Evolutionary conservation across 2,329 filamentous ascomycete species (phyloP).

Genomic region (Rhinocladiella similis): DNA sequence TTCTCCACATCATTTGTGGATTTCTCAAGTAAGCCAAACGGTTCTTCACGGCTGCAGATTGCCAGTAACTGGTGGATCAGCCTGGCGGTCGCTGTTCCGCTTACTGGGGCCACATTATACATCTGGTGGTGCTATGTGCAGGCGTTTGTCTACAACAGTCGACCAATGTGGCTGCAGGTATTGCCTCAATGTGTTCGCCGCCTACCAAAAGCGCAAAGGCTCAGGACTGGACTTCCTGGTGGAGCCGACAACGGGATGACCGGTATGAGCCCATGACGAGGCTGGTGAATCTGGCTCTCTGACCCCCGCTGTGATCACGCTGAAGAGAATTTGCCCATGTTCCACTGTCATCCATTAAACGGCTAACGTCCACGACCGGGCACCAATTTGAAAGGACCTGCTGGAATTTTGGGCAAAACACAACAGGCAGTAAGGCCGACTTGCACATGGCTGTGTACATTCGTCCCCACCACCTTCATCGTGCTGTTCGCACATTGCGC

Average conservation of each 20-base stretch:
- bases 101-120: conserved; percentile 9
- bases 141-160: conserved; percentile 1
- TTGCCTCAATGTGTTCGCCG: not conserved
- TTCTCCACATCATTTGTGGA: conserved; percentile 28
- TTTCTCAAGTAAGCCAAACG: not conserved
- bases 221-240: not conserved
- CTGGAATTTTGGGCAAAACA: no score
- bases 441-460: no score
- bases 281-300: no score
- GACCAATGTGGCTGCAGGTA: not conserved
- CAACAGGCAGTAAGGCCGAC: no score
- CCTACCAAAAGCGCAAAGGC: not conserved
- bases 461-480: no score
- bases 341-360: no score
- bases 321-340: no score
- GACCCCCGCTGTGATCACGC: no score
- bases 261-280: no score
- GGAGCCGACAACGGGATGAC: not conserved
- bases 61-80: conserved; percentile 24
- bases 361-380: no score
- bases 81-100: conserved; percentile 4
- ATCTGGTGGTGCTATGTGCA: conserved; percentile 13
- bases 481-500: no score
- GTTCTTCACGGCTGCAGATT: conserved; percentile 1
- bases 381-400: no score